phyloP scores from a whole-genome alignment of 2,329 filamentous ascomycete species.

The Fusarium annulatum region DNA sequence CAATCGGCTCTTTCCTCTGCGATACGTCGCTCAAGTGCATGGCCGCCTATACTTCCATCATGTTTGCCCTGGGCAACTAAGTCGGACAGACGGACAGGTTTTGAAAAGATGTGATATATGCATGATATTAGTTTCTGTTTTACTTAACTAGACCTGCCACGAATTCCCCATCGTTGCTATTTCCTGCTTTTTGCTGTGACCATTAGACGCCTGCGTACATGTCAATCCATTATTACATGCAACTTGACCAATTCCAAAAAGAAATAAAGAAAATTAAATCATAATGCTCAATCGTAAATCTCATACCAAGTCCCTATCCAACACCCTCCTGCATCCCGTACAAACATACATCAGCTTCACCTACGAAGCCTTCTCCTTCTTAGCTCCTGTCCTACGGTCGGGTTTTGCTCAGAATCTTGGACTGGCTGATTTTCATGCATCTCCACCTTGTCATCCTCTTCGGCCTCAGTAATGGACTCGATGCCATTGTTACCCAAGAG shows the following conservation, averaged over 20 bases:
- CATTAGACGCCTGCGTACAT: slow-evolving; percentile 31
- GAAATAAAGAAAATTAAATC: slow-evolving; percentile 4
- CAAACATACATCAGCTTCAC: slow-evolving; percentile 27
- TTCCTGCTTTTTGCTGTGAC: slow-evolving; percentile 24
- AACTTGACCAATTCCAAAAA: slow-evolving; percentile 4
- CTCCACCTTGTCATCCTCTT: slow-evolving; percentile 37
- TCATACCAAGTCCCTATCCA: slow-evolving; percentile 17
- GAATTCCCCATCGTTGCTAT: slow-evolving; percentile 22
- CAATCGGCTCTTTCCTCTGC: slow-evolving; percentile 47
- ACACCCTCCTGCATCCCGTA: neutral
- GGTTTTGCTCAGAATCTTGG: slow-evolving; percentile 22
- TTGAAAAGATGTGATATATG: neutral
- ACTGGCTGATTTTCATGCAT: slow-evolving; percentile 1
- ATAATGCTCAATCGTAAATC: slow-evolving; percentile 29
- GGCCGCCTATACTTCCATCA: slow-evolving; percentile 57
- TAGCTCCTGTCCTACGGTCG: slow-evolving; percentile 44
- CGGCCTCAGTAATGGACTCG: slow-evolving; percentile 54
- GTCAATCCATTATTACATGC: slow-evolving; percentile 3
- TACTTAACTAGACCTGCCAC: slow-evolving; percentile 18
- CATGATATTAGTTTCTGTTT: slow-evolving; percentile 18
- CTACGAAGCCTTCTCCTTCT: slow-evolving; percentile 44
- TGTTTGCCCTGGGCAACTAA: slow-evolving; percentile 50
- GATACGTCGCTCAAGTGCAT: slow-evolving; percentile 55
- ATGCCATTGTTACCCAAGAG: slow-evolving; percentile 77
- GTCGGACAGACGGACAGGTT: neutral